Evolutionary conservation across 345 rosid genomes (phyloP), one percentile per base, ranked within the genome.

Genomic region (Sisymbrium altissimum): DNA sequence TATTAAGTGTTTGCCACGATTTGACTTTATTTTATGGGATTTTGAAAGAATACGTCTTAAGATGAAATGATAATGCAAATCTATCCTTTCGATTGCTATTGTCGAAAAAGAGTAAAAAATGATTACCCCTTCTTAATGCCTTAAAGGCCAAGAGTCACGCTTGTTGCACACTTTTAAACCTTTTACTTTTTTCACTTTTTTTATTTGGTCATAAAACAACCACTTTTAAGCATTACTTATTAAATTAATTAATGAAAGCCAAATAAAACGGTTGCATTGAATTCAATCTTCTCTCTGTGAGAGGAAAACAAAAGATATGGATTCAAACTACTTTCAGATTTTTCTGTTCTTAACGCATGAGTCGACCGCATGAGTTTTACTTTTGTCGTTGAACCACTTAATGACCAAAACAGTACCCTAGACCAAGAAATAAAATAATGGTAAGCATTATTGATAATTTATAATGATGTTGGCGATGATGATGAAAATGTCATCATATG

Each of bases 311-410:
- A 1, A 30, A 30, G 33, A 30, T 30, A 6, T 33, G 52, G 49
- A 48, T 39, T 30, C 74, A 75, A 52, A 61, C 57, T 43, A 52
- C 40, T 68, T 60, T 68, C 38, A 33, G 68, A 61, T 68, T 68
- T 50, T 75, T 38, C 39, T 67, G 56, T 69, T 70, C 71, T n/a
- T 76, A 77, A 71, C 72, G 80, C 80, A 68, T 75, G 70, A 27
- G 57, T 75, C 74, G 69, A 75, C 73, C 79, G 62, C 74, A 77
- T 70, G 76, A 70, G 71, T 57, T 71, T 68, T 75, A 61, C 74
- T 75, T 68, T 77, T 77, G 80, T 71, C 76, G 56, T 71, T 65
- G 61, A 71, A 64, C 72, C 21, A 70, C 76, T 65, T 70, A 76
- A 76, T 70, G 54, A 76, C 70, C 50, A 21, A 21, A 30, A 61